These are phyloP conservation scores for Candida boidinii DNA, from an alignment of 805 yeast species.

Conservation along the genomic window DNA sequence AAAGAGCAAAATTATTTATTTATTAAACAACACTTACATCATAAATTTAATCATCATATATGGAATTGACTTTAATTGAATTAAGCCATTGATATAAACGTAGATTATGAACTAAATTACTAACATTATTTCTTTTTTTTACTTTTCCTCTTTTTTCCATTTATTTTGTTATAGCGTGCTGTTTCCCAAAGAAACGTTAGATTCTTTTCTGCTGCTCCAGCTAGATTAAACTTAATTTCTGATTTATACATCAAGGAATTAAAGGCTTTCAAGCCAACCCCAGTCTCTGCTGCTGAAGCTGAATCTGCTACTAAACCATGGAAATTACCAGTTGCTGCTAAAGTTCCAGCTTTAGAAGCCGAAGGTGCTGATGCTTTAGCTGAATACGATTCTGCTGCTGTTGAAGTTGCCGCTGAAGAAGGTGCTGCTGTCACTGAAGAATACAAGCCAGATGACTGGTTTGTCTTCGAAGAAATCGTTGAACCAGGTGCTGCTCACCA, in stretches of 20 bases:
- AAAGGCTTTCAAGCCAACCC: constrained; percentile 81
- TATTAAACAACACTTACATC: no score
- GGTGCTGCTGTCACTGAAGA: constrained; percentile 36
- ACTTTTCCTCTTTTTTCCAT: background rate
- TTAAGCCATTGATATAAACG: no score
- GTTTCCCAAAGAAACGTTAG: constrained; percentile 2
- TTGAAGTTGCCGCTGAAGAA: constrained; percentile 58
- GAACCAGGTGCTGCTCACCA: constrained; percentile 28
- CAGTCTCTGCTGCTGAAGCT: constrained; percentile 64
- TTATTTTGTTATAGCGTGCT: background rate
- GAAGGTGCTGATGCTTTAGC: constrained; percentile 57
- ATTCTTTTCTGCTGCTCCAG: constrained; percentile 4
- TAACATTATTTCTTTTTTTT: background rate
- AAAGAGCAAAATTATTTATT: no score
- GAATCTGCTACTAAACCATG: constrained; percentile 77
- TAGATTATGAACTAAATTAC: no score
- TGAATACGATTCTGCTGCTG: constrained; percentile 61
- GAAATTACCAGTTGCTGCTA: constrained; percentile 73
- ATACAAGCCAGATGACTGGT: constrained; percentile 61
- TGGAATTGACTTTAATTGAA: no score
- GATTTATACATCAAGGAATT: constrained; percentile 84
- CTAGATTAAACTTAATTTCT: constrained; percentile 46
- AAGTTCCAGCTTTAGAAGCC: constrained; percentile 62
- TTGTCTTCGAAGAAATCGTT: constrained; percentile 68
- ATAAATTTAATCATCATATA: no score